Evolutionary conservation across 1,139 yeast genomes (phyloP), one percentile per base, ranked within the genome.

Genomic region (Kazachstania sp.): DNA sequence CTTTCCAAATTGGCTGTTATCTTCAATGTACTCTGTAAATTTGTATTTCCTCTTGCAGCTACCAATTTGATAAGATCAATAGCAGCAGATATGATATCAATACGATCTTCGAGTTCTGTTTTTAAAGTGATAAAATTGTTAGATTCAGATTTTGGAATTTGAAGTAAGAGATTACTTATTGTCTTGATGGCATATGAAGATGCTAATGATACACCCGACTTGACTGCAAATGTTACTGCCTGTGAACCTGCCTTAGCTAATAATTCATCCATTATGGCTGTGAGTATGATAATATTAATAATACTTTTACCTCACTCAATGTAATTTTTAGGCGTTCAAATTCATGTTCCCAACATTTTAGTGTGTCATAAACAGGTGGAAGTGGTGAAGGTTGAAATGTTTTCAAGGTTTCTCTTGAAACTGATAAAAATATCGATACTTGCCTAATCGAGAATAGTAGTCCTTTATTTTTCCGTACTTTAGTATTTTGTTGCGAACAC

Each of bases 201-300:
- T 0, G 94, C 95, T 32, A 84, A 59, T 0, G 88, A 79, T 26
- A 85, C 78, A 0, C 94, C 88, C 1, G 92, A 83, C 49, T 85
- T 70, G 38, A 85, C 80, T 11, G 94, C 95, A 67, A 85, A 83
- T 2, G 88, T 77, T 9, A 85, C 86, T 1, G 87, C 87, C 55
- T 85, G 92, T 48, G 78, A 79, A 31, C 90, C 83, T 3, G 94
- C 94, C 66, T 79, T 75, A 23, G 70, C 63, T 28, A 73, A 57
- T 30, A 73, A 63, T 47, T 72, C 74, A 53, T 73, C 78, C 77
- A 73, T 73, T 41, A 8, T 32, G n/a, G 36, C 4, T 15, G 18
- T 32, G 5, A 7, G n/a, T n/a, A n/a, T 32, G 7, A n/a, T 23
- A 4, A 7, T 12, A 23, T 28, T 28, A 8, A 5, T 29, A 13